phyloP scores from a whole-genome alignment of 495 filamentous ascomycete species.

The Cercophora scortea region DNA sequence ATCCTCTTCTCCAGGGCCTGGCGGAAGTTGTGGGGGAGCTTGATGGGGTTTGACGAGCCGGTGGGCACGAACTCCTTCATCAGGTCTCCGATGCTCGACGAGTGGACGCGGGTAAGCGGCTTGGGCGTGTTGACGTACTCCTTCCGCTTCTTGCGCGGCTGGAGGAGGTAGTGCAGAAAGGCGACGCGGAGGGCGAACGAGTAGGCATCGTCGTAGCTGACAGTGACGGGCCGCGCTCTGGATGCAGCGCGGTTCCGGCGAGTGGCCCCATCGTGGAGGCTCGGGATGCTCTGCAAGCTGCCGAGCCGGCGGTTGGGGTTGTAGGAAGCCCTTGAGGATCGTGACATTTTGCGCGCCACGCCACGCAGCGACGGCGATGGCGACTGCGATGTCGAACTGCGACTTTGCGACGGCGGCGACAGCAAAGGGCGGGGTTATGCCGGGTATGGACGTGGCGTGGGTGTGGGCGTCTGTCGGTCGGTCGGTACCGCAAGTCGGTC shows the following conservation, averaged over 20 bases:
- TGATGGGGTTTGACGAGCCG: conserved; percentile 29
- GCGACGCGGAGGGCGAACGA: conserved; percentile 83
- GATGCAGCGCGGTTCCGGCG: conserved; percentile 30
- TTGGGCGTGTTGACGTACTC: conserved; percentile 68
- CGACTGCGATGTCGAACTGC: too few species aligned
- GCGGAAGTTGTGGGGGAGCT: conserved; percentile 47
- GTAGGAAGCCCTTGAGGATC: conserved; percentile 28
- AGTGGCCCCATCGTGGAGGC: conserved; percentile 16
- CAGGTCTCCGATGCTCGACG: conserved; percentile 61
- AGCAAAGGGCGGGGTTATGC: too few species aligned
- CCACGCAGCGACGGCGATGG: too few species aligned
- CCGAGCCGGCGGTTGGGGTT: conserved; percentile 33
- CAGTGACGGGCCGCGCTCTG: conserved; percentile 25
- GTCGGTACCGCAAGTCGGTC: too few species aligned
- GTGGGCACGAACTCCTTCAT: conserved; percentile 43
- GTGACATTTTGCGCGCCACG: conserved; percentile 28
- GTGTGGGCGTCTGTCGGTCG: neutral
- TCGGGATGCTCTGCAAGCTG: conserved; percentile 31
- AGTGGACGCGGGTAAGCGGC: conserved; percentile 54
- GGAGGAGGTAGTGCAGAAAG: conserved; percentile 87
- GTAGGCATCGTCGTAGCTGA: conserved; percentile 69
- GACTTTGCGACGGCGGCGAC: too few species aligned
- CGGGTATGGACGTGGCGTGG: too few species aligned
- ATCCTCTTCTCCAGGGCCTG: conserved; percentile 69
- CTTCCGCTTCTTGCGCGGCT: conserved; percentile 78